phyloP scores from a whole-genome alignment of 208 protist species.

The Wallacemonas sp. region DNA sequence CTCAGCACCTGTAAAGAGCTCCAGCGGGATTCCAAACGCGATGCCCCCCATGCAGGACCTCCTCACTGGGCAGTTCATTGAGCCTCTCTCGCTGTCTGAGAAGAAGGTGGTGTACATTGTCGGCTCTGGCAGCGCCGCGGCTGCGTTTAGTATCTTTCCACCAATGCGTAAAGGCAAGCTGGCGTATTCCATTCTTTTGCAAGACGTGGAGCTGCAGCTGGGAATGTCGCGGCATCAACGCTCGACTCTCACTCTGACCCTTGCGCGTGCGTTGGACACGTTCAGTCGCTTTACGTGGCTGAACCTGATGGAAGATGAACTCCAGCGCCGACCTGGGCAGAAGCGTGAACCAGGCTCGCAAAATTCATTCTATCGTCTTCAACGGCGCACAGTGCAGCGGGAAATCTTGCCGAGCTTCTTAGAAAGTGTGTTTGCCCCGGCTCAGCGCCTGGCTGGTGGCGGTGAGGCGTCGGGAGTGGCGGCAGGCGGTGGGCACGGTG shows the following conservation, averaged over 20 bases:
- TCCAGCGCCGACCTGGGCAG: conserved; percentile 28
- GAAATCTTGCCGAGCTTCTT: conserved; percentile 87
- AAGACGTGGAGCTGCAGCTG: conserved; percentile 87
- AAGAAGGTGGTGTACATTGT: conserved; percentile 85
- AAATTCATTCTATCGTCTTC: conserved; percentile 56
- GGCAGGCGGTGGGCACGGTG: conserved; percentile 12
- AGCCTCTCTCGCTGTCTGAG: conserved; percentile 76
- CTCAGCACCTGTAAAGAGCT: conserved; percentile 57
- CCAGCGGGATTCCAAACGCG: conserved; percentile 28
- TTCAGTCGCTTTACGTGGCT: conserved; percentile 91
- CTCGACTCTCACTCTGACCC: conserved; percentile 59
- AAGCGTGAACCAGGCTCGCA: conserved; percentile 49
- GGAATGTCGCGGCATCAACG: conserved; percentile 52
- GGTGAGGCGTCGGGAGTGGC: background rate
- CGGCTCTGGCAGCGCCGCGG: conserved; percentile 73
- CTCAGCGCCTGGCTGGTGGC: conserved; percentile 20
- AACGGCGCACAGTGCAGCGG: conserved; percentile 70
- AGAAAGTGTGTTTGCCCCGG: conserved; percentile 57
- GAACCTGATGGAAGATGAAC: conserved; percentile 78
- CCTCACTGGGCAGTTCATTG: conserved; percentile 85
- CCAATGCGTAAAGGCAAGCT: conserved; percentile 70
- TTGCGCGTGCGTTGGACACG: conserved; percentile 71
- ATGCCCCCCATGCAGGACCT: conserved; percentile 88
- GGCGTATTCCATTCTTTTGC: conserved; percentile 75
- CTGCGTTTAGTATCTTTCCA: conserved; percentile 74